phyloP scores from a whole-genome alignment of 495 filamentous ascomycete genomes.

The Aspergillus nidulans region DNA sequence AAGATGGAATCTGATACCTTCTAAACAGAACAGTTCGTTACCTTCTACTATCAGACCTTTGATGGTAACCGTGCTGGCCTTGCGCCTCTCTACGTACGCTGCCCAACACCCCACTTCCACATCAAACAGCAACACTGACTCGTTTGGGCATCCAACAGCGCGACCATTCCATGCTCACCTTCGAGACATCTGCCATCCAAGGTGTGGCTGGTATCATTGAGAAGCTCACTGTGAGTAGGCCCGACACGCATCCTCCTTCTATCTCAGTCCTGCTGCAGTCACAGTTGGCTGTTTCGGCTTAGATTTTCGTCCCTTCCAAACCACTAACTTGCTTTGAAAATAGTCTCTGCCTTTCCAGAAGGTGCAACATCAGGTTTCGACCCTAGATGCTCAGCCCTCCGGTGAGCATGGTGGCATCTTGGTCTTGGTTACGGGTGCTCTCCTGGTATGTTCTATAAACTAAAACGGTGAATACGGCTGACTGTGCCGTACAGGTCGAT shows the following conservation, averaged over 20 bases:
- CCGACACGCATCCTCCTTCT: neutral
- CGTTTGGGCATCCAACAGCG: slow-evolving; percentile 49
- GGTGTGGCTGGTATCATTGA: slow-evolving; percentile 62
- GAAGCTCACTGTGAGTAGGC: slow-evolving; percentile 65
- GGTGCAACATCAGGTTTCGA: slow-evolving; percentile 64
- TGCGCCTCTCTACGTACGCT: slow-evolving; percentile 68
- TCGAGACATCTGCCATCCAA: slow-evolving; percentile 60
- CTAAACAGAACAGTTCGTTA: slow-evolving; percentile 68
- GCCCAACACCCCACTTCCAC: neutral
- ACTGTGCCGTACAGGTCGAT: slow-evolving; percentile 59
- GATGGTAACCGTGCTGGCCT: slow-evolving; percentile 61
- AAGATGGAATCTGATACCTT: slow-evolving; percentile 15
- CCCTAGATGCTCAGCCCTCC: slow-evolving; percentile 73
- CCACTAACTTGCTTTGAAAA: slow-evolving; percentile 8
- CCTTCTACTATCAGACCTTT: slow-evolving; percentile 87
- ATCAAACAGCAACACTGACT: neutral
- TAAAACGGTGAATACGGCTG: neutral
- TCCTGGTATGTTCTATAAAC: slow-evolving; percentile 58
- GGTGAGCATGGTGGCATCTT: slow-evolving; percentile 59
- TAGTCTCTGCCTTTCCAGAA: slow-evolving; percentile 68
- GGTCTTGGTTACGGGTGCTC: slow-evolving; percentile 78
- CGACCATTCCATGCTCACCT: slow-evolving; percentile 86
- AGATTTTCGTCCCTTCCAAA: no score
- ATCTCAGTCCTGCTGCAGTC: neutral
- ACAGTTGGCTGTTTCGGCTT: no score